Evolutionary conservation across 2,329 filamentous ascomycete species (phyloP), one percentile per base, ranked within the genome.

Genomic region (Colletotrichum sp.): DNA sequence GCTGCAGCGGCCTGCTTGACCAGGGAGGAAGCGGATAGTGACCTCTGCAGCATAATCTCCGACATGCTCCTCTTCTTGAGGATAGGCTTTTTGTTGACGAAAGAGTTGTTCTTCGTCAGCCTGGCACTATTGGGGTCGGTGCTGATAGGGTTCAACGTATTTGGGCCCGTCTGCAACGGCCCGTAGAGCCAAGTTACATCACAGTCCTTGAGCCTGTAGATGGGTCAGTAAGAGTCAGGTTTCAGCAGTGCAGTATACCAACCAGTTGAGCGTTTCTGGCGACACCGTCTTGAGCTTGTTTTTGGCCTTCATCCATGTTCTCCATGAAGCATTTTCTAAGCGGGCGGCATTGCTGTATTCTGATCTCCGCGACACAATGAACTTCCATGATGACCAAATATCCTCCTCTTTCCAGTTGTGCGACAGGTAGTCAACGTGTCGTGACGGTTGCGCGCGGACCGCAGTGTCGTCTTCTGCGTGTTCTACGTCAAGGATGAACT

Each of bases 171-270:
- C 83, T 98, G 96, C 65, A 98, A 86, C 15, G 97, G 97, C 0
- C 97, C 97, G 82, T 99, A 99, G 1, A 99, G 89, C 97, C 96
- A 99, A 62, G 96, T 98, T 36, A 98, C 96, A 84, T 99, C 96
- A 83, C 95, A 97, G 81, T 99, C 97, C 84, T 99, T 99, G 76
- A 98, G 89, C 96, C 96, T 98, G 81, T 63, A 9, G n/a, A 52
- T 49, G 8, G 57, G 73, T 79, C 66, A 79, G 77, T 72, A 5
- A 36, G 13, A 39, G 65, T 13, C n/a, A 28, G 36, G 2, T 44
- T 32, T 52, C 55, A 52, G 44, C 26, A n/a, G 16, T 24, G 34
- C 26, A 18, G 7, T 9, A 34, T 52, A 89, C 92, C 81, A 86
- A 98, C 96, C 97, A 99, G 85, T 99, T 98, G 72, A 99, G 88